Percentiles rank a stretch among this genome's conserved stretches.
Conservation (phyloP, 345 rosid genomes). For the Alliaria petiolata region DNA sequence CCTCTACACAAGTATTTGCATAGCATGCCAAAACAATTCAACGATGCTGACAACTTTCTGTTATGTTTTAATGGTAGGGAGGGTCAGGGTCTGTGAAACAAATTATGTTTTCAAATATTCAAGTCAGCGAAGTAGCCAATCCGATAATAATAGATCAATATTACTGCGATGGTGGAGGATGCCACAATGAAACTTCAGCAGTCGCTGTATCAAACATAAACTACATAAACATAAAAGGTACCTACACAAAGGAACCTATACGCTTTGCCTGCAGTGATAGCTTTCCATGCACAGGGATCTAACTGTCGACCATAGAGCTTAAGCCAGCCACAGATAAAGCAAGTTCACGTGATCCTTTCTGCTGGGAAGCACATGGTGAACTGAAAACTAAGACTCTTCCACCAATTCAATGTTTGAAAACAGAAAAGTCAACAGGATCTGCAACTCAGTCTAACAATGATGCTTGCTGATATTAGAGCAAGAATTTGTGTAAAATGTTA, state of each 20-base stretch:
- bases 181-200: constrained; percentile 67
- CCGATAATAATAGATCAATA: constrained; percentile 88
- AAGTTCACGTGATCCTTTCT: constrained; percentile 46
- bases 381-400: constrained; percentile 55
- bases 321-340: constrained; percentile 39
- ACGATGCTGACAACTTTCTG: constrained; percentile 1
- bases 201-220: constrained; percentile 69
- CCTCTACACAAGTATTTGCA: not conserved
- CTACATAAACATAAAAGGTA: constrained; percentile 70
- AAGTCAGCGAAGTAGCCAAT: constrained; percentile 60
- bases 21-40: constrained; percentile 6
- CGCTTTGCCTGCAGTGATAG: constrained; percentile 81
- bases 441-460: constrained; percentile 26
- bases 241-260: constrained; percentile 59
- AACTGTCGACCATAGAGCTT: constrained; percentile 55
- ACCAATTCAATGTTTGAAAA: constrained; percentile 59
- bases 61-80: constrained; percentile 47
- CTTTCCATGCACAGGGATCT: constrained; percentile 71
- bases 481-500: constrained; percentile 5
- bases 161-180: constrained; percentile 61
- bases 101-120: constrained; percentile 81
- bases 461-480: constrained; percentile 43
- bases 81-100: constrained; percentile 82
- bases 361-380: constrained; percentile 82
- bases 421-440: constrained; percentile 40